Evolutionary conservation across 2,329 filamentous ascomycete genomes (phyloP).

Genomic region (Tolypocladium capitatum): DNA sequence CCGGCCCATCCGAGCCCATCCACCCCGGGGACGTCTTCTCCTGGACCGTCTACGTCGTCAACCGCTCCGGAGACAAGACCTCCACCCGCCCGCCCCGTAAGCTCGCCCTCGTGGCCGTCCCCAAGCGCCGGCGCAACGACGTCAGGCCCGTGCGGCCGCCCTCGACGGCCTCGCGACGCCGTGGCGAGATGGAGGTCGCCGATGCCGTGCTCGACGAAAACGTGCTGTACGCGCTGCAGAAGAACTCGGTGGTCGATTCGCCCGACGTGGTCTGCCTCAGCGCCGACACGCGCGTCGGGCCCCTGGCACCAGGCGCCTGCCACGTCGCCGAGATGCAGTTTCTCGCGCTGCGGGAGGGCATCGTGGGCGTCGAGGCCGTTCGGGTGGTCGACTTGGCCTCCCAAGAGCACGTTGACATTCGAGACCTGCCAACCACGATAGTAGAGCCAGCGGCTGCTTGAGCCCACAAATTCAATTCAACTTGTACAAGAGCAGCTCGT

Average conservation of each 20-base stretch:
- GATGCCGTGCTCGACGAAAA: constrained; percentile 61
- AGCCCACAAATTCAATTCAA: not conserved
- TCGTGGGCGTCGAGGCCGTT: constrained; percentile 58
- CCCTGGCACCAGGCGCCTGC: constrained; percentile 57
- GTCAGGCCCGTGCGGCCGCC: constrained; percentile 37
- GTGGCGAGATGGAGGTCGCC: constrained; percentile 32
- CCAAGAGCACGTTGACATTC: constrained; percentile 65
- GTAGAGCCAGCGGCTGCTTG: constrained; percentile 25
- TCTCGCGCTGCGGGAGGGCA: constrained; percentile 51
- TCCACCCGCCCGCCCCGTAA: constrained; percentile 40
- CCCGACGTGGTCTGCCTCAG: constrained; percentile 63
- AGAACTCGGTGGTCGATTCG: constrained; percentile 46
- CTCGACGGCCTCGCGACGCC: constrained; percentile 29
- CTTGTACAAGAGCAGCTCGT: not conserved
- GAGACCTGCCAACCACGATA: constrained; percentile 58
- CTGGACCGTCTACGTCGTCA: constrained; percentile 66
- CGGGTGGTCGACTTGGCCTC: constrained; percentile 60
- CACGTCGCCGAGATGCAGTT: constrained; percentile 64
- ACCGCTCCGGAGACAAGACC: constrained; percentile 40
- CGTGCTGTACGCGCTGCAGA: constrained; percentile 57
- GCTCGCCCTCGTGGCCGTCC: constrained; percentile 55
- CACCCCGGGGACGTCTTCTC: constrained; percentile 53
- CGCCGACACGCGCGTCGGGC: constrained; percentile 60
- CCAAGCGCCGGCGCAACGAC: constrained; percentile 48
- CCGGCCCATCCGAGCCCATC: constrained; percentile 42